A percentile compares a stretch with the other conserved stretches of the same genome.
Conservation (phyloP, 345 rosid genomes). For the Corymbia maculata region DNA sequence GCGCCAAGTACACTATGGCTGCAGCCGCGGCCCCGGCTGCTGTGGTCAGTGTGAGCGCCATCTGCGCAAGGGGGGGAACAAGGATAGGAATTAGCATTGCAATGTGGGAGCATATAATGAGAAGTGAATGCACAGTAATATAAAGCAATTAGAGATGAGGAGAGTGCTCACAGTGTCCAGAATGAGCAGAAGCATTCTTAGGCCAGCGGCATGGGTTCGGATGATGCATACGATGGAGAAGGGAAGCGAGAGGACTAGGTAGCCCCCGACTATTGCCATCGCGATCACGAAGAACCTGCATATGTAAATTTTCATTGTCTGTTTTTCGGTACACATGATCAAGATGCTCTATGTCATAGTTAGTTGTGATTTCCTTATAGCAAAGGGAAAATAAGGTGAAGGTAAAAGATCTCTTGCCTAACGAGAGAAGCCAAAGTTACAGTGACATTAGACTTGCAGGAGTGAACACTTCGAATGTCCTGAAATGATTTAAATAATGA, state of each 20-base stretch:
- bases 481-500: not conserved
- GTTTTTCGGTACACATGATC: not conserved
- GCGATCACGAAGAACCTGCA: conserved; percentile 77
- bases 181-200: conserved; percentile 46
- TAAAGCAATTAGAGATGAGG: not conserved
- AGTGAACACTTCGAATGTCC: not conserved
- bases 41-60: conserved; percentile 39
- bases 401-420: not conserved
- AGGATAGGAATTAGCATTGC: not conserved
- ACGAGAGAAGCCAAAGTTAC: not conserved
- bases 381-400: not conserved
- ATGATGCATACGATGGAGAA: conserved; percentile 64
- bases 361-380: not conserved
- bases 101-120: not conserved
- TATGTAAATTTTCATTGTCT: not conserved
- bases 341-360: not conserved
- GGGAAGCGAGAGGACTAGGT: conserved; percentile 77
- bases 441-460: not conserved
- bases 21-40: conserved; percentile 63
- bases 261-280: conserved; percentile 46
- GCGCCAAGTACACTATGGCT: conserved; percentile 75
- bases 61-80: conserved; percentile 14
- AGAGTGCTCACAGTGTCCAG: conserved; percentile 47
- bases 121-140: not conserved
- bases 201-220: conserved; percentile 61